A percentile compares a stretch with the other conserved stretches of the same genome.
Conservation (phyloP, 2,329 filamentous ascomycete genomes). For the Exophiala sp. region DNA sequence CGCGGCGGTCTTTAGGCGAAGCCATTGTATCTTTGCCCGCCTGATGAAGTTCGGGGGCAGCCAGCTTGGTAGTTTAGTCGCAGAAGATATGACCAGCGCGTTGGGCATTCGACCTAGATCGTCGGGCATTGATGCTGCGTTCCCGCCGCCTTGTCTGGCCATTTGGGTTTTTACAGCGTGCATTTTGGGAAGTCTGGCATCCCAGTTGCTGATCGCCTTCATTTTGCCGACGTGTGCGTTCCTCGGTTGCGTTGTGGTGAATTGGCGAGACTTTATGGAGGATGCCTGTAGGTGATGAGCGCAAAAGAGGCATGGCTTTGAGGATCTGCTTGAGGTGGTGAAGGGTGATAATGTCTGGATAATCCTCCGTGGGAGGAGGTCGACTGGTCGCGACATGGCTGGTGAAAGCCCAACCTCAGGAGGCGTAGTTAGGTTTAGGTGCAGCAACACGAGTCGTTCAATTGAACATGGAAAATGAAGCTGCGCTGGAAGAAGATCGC, state of each 20-base stretch:
- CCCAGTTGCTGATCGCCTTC: background rate
- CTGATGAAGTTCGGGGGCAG: slow-evolving; percentile 1
- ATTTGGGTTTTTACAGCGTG: slow-evolving; percentile 13
- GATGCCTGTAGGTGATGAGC: slow-evolving; percentile 3
- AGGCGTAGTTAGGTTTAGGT: too few relatives aligned
- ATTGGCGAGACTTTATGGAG: slow-evolving; percentile 9
- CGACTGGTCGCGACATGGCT: background rate
- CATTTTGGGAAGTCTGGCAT: slow-evolving; percentile 3
- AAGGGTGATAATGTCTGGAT: background rate
- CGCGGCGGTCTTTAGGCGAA: slow-evolving; percentile 11
- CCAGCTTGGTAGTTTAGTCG: slow-evolving; percentile 12
- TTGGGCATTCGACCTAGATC: slow-evolving; percentile 23
- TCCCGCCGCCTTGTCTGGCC: slow-evolving; percentile 5
- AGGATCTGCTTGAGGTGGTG: background rate
- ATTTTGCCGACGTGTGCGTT: slow-evolving; percentile 2
- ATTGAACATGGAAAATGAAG: too few relatives aligned
- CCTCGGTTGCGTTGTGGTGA: slow-evolving; percentile 12
- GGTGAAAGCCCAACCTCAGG: too few relatives aligned
- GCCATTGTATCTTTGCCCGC: slow-evolving; percentile 10
- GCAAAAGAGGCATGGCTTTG: slow-evolving; percentile 5
- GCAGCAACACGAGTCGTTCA: too few relatives aligned
- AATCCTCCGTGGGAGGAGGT: background rate
- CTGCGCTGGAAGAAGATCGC: too few relatives aligned
- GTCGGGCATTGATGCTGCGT: slow-evolving; percentile 7
- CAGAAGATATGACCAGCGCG: slow-evolving; percentile 11